Evolutionary conservation across 495 filamentous ascomycete genomes (phyloP).

Genomic region (Saxophila tyrrhenica): DNA sequence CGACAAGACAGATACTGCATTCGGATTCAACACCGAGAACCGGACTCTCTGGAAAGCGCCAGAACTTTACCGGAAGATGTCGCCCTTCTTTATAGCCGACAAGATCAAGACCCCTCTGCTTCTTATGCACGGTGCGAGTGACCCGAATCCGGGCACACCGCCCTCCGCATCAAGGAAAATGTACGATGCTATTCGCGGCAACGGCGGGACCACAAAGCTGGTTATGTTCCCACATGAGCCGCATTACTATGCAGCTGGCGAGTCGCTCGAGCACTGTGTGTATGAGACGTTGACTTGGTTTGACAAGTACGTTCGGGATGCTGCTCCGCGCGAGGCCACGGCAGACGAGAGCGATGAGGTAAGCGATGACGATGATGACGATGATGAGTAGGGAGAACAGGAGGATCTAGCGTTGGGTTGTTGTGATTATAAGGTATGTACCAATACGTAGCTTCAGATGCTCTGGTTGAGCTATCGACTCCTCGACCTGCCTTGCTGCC

Average conservation of each 20-base stretch:
- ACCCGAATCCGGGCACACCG: neutral
- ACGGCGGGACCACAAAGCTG: neutral
- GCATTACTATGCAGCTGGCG: neutral
- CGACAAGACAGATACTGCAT: neutral
- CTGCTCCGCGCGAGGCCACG: neutral
- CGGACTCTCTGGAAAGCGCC: neutral
- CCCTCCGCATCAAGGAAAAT: neutral
- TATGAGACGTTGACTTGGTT: neutral
- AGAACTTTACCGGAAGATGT: neutral
- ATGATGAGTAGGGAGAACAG: no score
- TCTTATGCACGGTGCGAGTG: neutral
- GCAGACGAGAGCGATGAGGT: no score
- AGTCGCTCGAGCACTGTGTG: neutral
- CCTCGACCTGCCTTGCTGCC: no score
- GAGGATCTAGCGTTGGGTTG: no score
- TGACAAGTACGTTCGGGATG: neutral
- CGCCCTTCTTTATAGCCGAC: neutral
- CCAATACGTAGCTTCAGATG: no score
- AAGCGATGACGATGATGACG: no score
- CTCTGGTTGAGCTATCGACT: no score
- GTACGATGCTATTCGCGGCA: neutral
- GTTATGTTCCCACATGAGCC: neutral
- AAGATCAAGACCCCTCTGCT: neutral
- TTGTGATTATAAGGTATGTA: no score
- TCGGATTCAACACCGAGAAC: neutral